These are phyloP conservation scores for Pythium vanterpoolii DNA, from an alignment of 352 stramenopile genomes.

Conservation along the genomic window DNA sequence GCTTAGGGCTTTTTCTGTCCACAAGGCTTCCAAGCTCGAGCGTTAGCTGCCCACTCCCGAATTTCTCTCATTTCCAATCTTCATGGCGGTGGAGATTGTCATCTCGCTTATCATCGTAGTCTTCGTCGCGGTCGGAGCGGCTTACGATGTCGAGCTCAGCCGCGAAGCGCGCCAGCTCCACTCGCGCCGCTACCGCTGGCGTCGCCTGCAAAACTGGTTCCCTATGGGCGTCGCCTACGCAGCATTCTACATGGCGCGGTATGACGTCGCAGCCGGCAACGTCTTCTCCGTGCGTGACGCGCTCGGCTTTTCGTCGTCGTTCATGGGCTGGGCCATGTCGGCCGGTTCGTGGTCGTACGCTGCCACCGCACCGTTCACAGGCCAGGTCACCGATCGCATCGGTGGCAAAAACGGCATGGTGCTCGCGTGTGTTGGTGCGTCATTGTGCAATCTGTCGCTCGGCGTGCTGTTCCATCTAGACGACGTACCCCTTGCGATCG, in stretches of 20 bases:
- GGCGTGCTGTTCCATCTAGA: conserved; percentile 50
- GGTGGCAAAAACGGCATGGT: conserved; percentile 69
- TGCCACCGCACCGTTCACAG: conserved; percentile 62
- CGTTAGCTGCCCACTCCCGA: neutral
- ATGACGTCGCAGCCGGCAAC: conserved; percentile 71
- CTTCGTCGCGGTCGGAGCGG: conserved; percentile 49
- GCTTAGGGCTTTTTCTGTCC: too few relatives aligned
- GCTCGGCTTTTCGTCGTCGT: conserved; percentile 58
- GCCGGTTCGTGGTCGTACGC: conserved; percentile 72
- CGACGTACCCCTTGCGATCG: conserved; percentile 22
- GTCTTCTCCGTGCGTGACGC: conserved; percentile 47
- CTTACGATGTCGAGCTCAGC: conserved; percentile 67
- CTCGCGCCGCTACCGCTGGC: conserved; percentile 59
- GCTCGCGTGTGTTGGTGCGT: conserved; percentile 55
- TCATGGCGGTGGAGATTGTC: conserved; percentile 38
- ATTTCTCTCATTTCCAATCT: neutral
- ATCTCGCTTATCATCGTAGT: conserved; percentile 58
- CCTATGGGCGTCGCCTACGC: conserved; percentile 72
- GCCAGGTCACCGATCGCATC: conserved; percentile 68
- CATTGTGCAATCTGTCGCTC: conserved; percentile 61
- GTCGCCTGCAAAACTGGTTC: conserved; percentile 72
- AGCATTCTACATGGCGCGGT: conserved; percentile 78
- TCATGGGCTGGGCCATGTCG: conserved; percentile 77
- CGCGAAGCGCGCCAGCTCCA: conserved; percentile 46
- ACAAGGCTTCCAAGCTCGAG: too few relatives aligned